Evolutionary conservation across 805 yeast species (phyloP), one percentile per base, ranked within the genome.

Genomic region (Maudiozyma saulgeensis): DNA sequence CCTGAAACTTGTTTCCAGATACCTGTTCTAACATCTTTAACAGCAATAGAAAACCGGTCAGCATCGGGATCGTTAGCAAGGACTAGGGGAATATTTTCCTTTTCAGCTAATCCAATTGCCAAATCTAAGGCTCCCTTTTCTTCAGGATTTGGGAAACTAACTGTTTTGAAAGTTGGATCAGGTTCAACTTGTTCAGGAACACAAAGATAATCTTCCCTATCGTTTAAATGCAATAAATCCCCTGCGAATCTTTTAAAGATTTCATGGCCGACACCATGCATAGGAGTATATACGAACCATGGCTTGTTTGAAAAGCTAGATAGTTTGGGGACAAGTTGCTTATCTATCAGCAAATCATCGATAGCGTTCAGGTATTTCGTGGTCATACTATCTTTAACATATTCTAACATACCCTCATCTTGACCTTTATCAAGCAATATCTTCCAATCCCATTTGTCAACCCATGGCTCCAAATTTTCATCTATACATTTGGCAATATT

Each of bases 31-130:
- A 53, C 57, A 4, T 56, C 50, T 41, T 77, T 80, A 18, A 85
- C 76, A 0, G 96, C 96, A 9, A 79, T 84, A 7, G 93, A 82
- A 61, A 91, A 91, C 51, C 99, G 73, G 64, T 91, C 99, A 0
- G 98, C 99, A 67, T 91, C 99, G 0, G 99, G 99, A 61, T 91
- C 99, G 64, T 84, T 91, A 1, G 96, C 96, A 2, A 91, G 58
- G 1, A 91, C 91, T 31, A 88, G 62, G 2, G 68, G 62, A 23
- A 76, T 64, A 0, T 72, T 72, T 2, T 67, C 62, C 0, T 54
- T 47, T 6, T 58, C 57, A 0, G 96, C 97, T 2, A 67, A 63
- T 9, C 61, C 46, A 18, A 82, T 81, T 0, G 96, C 91, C 47
- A 83, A 61, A 55, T 80, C 84, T 49, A 93, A 71, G 0, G 98